Percentiles rank a stretch among this genome's conserved stretches.
These are phyloP conservation scores for Ascochyta clinopodiicola DNA, from an alignment of 2,329 filamentous ascomycete species.

Conservation along the genomic window DNA sequence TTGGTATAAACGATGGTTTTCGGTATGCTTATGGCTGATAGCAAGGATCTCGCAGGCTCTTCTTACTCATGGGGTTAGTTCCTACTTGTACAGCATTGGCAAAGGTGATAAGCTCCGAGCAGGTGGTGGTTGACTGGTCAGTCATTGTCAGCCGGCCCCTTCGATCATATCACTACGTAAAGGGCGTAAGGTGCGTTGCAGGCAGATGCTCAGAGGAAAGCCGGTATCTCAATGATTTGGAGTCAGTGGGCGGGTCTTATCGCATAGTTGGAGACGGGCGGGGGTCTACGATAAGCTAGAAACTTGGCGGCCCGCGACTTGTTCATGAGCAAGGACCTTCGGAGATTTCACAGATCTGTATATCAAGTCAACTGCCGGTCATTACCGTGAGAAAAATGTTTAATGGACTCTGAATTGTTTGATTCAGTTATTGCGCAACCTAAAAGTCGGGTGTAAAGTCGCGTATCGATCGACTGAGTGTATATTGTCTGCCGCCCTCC, in stretches of 20 bases:
- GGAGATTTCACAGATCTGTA: neutral
- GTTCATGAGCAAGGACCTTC: neutral
- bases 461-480: neutral
- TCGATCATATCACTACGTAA: slow-evolving; percentile 18
- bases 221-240: slow-evolving; percentile 8
- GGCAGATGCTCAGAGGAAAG: neutral
- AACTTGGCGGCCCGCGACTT: slow-evolving; percentile 2
- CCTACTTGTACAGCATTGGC: neutral
- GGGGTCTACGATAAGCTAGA: slow-evolving; percentile 6
- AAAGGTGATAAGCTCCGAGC: slow-evolving; percentile 11
- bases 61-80: slow-evolving; percentile 1
- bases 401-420: neutral
- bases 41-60: neutral
- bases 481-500: neutral
- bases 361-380: slow-evolving; percentile 1
- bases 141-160: neutral
- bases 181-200: slow-evolving; percentile 4
- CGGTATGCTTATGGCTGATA: neutral
- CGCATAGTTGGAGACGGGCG: slow-evolving; percentile 10
- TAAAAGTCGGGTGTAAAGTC: neutral
- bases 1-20: neutral
- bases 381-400: neutral
- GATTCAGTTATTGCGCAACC: slow-evolving; percentile 1
- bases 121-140: slow-evolving; percentile 8
- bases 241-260: slow-evolving; percentile 9